Conservation (phyloP, 257 asterid genomes). For the Striga asiatica region DNA sequence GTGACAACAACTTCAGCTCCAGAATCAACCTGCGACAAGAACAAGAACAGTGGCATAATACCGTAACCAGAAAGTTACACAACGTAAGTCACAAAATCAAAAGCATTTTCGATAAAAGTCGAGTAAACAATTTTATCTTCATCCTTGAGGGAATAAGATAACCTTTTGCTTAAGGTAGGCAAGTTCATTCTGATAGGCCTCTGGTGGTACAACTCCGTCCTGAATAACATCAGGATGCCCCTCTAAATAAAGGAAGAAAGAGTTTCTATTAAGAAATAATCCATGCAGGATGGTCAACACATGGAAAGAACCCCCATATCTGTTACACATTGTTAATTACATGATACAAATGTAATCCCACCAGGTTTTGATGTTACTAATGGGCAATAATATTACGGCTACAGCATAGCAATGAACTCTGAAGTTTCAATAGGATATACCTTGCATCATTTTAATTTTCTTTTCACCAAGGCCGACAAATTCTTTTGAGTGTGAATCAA, state of each 20-base stretch:
- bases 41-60: too few relatives aligned
- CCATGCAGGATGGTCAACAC: not conserved
- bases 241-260: conserved; percentile 38
- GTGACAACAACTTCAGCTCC: conserved; percentile 87
- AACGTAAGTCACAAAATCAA: not conserved
- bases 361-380: too few relatives aligned
- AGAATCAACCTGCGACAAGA: conserved; percentile 73
- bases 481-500: too few relatives aligned
- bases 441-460: too few relatives aligned
- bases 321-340: too few relatives aligned
- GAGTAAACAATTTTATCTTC: not conserved
- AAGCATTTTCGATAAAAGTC: not conserved
- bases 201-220: conserved; percentile 54
- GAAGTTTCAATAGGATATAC: too few relatives aligned
- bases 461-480: too few relatives aligned
- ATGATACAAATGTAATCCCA: not conserved
- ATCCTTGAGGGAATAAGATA: not conserved
- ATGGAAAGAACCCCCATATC: too few relatives aligned
- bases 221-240: conserved; percentile 91
- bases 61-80: not conserved
- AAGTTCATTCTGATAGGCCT: conserved; percentile 67
- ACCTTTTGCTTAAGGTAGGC: conserved; percentile 79
- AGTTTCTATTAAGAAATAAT: conserved; percentile 6
- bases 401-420: too few relatives aligned
- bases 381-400: too few relatives aligned